Percentiles rank a stretch among this genome's conserved stretches.
phyloP scores from a whole-genome alignment of 257 asterid species.

The Solanum appendiculatum region DNA sequence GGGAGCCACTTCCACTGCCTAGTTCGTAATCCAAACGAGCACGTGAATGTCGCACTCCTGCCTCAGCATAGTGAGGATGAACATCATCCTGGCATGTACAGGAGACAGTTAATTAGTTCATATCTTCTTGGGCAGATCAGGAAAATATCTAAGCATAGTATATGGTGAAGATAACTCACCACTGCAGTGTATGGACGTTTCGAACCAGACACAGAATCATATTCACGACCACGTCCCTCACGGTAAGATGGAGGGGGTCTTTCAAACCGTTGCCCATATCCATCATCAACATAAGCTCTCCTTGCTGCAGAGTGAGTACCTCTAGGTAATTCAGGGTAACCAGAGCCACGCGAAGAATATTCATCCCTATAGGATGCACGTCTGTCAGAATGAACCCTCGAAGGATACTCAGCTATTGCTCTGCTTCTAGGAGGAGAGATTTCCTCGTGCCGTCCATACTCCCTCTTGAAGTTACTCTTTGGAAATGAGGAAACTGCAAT shows the following conservation, averaged over 20 bases:
- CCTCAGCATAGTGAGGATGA: slow-evolving; percentile 72
- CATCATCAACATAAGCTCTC: slow-evolving; percentile 78
- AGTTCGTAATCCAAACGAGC: slow-evolving; percentile 81
- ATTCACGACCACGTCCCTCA: slow-evolving; percentile 71
- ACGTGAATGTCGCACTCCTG: slow-evolving; percentile 80
- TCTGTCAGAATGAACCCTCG: slow-evolving; percentile 61
- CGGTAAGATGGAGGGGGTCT: slow-evolving; percentile 78
- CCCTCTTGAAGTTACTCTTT: slow-evolving; percentile 66
- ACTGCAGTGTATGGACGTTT: slow-evolving; percentile 76
- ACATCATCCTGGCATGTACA: slow-evolving; percentile 53
- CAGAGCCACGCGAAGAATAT: slow-evolving; percentile 66
- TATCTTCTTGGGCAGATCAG: neutral
- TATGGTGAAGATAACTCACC: slow-evolving; percentile 22
- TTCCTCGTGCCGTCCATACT: slow-evolving; percentile 32
- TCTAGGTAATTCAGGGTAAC: slow-evolving; percentile 69
- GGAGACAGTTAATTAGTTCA: slow-evolving; percentile 8
- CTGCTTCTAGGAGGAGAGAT: slow-evolving; percentile 30
- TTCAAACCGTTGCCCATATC: slow-evolving; percentile 73
- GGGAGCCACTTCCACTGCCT: slow-evolving; percentile 60
- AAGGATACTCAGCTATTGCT: slow-evolving; percentile 48
- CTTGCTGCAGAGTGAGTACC: slow-evolving; percentile 52
- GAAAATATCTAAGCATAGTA: neutral
- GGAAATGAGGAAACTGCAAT: slow-evolving; percentile 63
- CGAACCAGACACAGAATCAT: slow-evolving; percentile 69
- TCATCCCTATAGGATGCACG: slow-evolving; percentile 69